These are phyloP conservation scores for Termitomyces eurrhizus DNA, from an alignment of 768 basidiomycete genomes.

Conservation along the genomic window DNA sequence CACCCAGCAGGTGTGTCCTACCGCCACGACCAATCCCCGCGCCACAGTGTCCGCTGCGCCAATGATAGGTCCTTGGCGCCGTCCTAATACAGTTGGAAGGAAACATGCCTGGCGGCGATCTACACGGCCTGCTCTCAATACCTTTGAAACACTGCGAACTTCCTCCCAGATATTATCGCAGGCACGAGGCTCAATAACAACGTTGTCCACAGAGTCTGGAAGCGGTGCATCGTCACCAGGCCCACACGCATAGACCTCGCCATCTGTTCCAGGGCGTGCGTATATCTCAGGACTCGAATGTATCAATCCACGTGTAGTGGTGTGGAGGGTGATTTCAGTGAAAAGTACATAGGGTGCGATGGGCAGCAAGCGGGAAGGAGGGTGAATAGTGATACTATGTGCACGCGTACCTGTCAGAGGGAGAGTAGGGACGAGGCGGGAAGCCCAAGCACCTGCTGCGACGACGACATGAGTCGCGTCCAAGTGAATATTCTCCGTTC, in stretches of 20 bases:
- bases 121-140: slow-evolving; percentile 50
- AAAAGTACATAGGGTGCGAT: slow-evolving; percentile 81
- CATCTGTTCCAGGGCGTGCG: slow-evolving; percentile 62
- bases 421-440: slow-evolving; percentile 49
- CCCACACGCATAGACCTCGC: slow-evolving; percentile 76
- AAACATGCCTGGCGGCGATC: slow-evolving; percentile 69
- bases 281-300: slow-evolving; percentile 64
- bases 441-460: slow-evolving; percentile 86
- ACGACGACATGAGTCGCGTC: slow-evolving; percentile 69
- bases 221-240: slow-evolving; percentile 71
- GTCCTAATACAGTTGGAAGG: slow-evolving; percentile 54
- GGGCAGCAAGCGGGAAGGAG: slow-evolving; percentile 32
- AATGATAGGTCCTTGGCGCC: slow-evolving; percentile 65
- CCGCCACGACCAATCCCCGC: slow-evolving; percentile 65
- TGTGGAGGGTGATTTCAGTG: slow-evolving; percentile 55
- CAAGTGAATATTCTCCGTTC: slow-evolving; percentile 27
- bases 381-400: slow-evolving; percentile 67
- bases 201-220: slow-evolving; percentile 69
- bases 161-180: slow-evolving; percentile 54
- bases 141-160: slow-evolving; percentile 57
- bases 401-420: slow-evolving; percentile 65
- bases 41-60: slow-evolving; percentile 55
- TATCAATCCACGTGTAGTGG: slow-evolving; percentile 8
- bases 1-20: slow-evolving; percentile 82
- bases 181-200: slow-evolving; percentile 50